Conservation (phyloP, 2,329 filamentous ascomycete species). For the Myriangium duriaei region DNA sequence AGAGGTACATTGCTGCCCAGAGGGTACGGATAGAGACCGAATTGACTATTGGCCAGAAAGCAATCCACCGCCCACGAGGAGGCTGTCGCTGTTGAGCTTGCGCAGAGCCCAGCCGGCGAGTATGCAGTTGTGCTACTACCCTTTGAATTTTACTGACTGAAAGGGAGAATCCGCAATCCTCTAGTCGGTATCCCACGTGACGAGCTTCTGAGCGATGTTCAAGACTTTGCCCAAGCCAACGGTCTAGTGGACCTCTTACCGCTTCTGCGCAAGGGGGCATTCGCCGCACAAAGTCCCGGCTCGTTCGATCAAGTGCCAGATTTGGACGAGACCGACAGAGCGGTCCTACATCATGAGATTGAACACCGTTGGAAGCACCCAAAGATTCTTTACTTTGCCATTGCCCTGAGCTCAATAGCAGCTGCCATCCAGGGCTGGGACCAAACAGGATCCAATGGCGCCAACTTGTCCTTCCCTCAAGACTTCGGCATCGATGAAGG, state of each 20-base stretch:
- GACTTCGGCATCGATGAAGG: constrained; percentile 38
- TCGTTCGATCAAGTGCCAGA: constrained; percentile 50
- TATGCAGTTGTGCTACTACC: too few relatives aligned
- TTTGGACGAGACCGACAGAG: constrained; percentile 47
- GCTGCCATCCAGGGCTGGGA: constrained; percentile 59
- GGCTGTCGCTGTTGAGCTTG: too few relatives aligned
- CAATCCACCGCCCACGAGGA: too few relatives aligned
- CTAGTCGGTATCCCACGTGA: constrained; percentile 42
- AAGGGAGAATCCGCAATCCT: constrained; percentile 46
- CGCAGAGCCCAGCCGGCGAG: too few relatives aligned
- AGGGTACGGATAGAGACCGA: too few relatives aligned
- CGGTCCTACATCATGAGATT: constrained; percentile 46
- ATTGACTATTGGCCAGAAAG: too few relatives aligned
- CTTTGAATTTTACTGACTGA: too few relatives aligned
- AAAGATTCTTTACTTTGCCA: constrained; percentile 49
- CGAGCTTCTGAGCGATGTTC: constrained; percentile 41
- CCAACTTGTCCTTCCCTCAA: constrained; percentile 48
- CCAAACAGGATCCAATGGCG: constrained; percentile 25
- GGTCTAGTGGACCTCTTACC: constrained; percentile 45
- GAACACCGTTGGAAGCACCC: constrained; percentile 55
- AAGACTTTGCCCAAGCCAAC: constrained; percentile 49
- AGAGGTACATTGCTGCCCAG: too few relatives aligned
- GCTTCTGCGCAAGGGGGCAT: constrained; percentile 54
- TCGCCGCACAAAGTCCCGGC: constrained; percentile 57
- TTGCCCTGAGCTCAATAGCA: constrained; percentile 55